Evolutionary conservation across 805 yeast species (phyloP).

Genomic region (Pichia heedii): DNA sequence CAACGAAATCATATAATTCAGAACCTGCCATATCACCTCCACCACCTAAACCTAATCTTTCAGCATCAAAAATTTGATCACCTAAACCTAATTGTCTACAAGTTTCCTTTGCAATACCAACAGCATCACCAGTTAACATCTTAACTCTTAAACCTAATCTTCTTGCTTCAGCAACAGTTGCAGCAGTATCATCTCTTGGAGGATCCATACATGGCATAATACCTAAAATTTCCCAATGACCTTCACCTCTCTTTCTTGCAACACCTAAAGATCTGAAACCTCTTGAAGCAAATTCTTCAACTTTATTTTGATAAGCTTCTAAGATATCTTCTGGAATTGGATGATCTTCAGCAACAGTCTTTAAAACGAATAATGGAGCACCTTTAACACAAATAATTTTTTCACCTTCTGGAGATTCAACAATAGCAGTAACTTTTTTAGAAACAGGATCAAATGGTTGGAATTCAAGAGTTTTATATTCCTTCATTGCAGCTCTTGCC

Average conservation of each 20-base stretch:
- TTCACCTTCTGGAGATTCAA: constrained; percentile 94
- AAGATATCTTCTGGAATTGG: constrained; percentile 90
- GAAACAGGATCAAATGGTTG: constrained; percentile 98
- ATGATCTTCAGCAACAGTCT: constrained; percentile 95
- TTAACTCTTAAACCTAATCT: constrained; percentile 86
- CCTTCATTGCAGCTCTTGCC: constrained; percentile 86
- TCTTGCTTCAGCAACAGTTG: constrained; percentile 88
- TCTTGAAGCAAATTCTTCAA: constrained; percentile 95
- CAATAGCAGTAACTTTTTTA: constrained; percentile 91
- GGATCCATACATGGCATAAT: constrained; percentile 99
- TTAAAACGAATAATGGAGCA: constrained; percentile 94
- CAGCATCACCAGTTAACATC: constrained; percentile 99
- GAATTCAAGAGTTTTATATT: constrained; percentile 92
- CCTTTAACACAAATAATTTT: constrained; percentile 94
- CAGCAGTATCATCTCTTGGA: constrained; percentile 97
- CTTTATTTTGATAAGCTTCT: constrained; percentile 93
- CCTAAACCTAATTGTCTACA: constrained; percentile 97
- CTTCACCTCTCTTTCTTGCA: constrained; percentile 97
- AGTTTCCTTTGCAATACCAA: constrained; percentile 97
- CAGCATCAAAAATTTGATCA: constrained; percentile 94
- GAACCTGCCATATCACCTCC: constrained; percentile 93
- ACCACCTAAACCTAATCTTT: constrained; percentile 92
- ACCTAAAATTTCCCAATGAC: constrained; percentile 96
- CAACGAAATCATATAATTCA: constrained; percentile 94
- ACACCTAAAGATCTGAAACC: constrained; percentile 98